Conservation (phyloP, 2,329 filamentous ascomycete species). For the Cladophialophora chaetospira region DNA sequence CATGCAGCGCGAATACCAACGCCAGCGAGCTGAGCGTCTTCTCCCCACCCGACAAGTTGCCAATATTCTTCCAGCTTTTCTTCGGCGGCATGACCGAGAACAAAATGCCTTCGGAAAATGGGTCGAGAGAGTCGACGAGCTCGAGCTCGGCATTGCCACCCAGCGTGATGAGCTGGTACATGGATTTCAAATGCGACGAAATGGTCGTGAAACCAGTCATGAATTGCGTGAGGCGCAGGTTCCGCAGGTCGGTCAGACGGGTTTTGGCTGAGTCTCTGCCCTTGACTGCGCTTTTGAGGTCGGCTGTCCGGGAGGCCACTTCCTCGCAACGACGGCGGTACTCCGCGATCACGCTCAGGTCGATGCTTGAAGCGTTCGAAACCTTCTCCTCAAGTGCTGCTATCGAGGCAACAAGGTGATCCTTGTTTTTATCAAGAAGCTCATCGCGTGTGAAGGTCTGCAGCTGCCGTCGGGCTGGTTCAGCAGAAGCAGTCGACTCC, state of each 20-base stretch:
- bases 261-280: conserved; percentile 86
- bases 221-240: conserved; percentile 89
- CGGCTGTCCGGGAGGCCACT: conserved; percentile 76
- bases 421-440: conserved; percentile 64
- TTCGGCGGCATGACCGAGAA: conserved; percentile 99
- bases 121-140: conserved; percentile 92
- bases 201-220: conserved; percentile 97
- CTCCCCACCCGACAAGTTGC: conserved; percentile 91
- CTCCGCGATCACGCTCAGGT: conserved; percentile 83
- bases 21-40: conserved; percentile 94
- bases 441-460: conserved; percentile 77
- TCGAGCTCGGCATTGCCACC: conserved; percentile 97
- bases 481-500: conserved; percentile 34
- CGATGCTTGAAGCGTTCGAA: conserved; percentile 75
- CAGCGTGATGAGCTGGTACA: conserved; percentile 99
- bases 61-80: conserved; percentile 99
- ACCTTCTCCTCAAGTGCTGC: conserved; percentile 72
- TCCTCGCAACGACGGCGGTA: conserved; percentile 86
- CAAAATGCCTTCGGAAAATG: conserved; percentile 93
- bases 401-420: conserved; percentile 64
- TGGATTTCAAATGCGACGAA: conserved; percentile 92
- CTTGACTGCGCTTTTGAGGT: conserved; percentile 75
- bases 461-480: conserved; percentile 57
- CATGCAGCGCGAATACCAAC: conserved; percentile 95
- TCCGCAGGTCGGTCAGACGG: conserved; percentile 86